A percentile compares a stretch with the other conserved stretches of the same genome.
Conservation (phyloP, 164 flowering plant species). For the Annona squamosa region DNA sequence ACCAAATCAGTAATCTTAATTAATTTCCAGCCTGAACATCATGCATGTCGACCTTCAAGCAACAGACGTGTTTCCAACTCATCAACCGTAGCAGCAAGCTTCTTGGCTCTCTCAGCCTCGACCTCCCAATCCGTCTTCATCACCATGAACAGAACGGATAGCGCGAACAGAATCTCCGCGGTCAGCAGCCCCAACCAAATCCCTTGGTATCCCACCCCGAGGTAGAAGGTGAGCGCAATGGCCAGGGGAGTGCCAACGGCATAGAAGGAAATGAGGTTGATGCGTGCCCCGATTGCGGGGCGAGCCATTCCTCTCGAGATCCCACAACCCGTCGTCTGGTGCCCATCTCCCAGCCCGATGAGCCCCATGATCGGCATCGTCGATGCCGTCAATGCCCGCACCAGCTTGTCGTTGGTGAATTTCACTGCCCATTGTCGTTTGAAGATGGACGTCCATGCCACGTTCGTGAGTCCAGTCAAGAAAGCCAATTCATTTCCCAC, state of each 20-base stretch:
- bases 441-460: constrained; percentile 60
- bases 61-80: not conserved
- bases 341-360: constrained; percentile 89
- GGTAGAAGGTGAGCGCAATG: constrained; percentile 60
- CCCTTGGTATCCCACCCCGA: constrained; percentile 62
- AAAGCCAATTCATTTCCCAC: constrained; percentile 25
- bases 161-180: constrained; percentile 66
- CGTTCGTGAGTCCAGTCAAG: constrained; percentile 49
- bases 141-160: constrained; percentile 53
- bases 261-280: constrained; percentile 74
- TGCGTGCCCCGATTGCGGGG: constrained; percentile 69
- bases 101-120: constrained; percentile 57
- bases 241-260: constrained; percentile 82
- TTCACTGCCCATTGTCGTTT: constrained; percentile 52
- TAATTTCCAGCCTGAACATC: no score
- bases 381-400: constrained; percentile 51
- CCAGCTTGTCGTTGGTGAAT: constrained; percentile 55
- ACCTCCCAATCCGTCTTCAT: constrained; percentile 71
- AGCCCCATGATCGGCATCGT: constrained; percentile 81
- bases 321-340: constrained; percentile 92
- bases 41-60: no score
- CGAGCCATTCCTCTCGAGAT: constrained; percentile 78
- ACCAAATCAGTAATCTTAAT: no score
- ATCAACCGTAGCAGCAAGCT: constrained; percentile 44
- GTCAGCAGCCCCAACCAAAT: constrained; percentile 77